Base-by-base conservation (phyloP, 1,284 basidiomycete genomes). In the Apiotrichum laibachii region DNA sequence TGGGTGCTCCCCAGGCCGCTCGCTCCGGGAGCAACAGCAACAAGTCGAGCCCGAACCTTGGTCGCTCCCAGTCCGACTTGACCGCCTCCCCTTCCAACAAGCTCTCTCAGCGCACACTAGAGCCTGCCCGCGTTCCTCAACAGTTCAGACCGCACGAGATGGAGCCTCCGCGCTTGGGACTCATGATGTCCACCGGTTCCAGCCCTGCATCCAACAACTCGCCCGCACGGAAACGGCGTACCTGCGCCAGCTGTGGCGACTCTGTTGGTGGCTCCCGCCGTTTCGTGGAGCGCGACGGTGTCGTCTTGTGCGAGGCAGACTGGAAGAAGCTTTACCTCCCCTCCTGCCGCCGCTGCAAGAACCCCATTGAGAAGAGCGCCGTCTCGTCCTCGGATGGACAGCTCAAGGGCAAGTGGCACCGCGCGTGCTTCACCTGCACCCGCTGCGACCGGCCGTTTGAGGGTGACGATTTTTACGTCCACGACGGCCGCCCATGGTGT, bases 251-350 rank as follows among this genome's bases (percentile, higher is more conserved):
- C 63, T 93, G 91, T 74, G 77, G 81, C 57, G 83, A 82, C 70
- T 77, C 68, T 58, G 88, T 93, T 55, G 86, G 87, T 43, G 88
- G 90, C 65, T 45, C 66, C 8, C 87, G 87, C 61, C 81, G 87
- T 65, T 93, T 88, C 71, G 90, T 92, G 67, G 85, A 79, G 60
- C 62, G 83, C 22, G 89, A 87, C 53, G 85, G 81, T 16, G 84
- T 88, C 31, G 80, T 85, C 39, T 78, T 94, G 62, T 94, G 91
- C 75, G 92, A 92, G 72, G 79, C 77, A 66, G 92, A 91, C 75
- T 94, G 91, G 91, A 93, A 93, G 82, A 86, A 89, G 70, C 88
- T 93, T 86, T 94, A 94, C 80, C 77, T 94, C 65, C 91, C 91
- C 57, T 91, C 68, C 0, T 93, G 91, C 72, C 88, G 91, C 40